Evolutionary conservation across 331 rosid species (phyloP), one percentile per base, ranked within the genome.

Genomic region (Ulmus americana): DNA sequence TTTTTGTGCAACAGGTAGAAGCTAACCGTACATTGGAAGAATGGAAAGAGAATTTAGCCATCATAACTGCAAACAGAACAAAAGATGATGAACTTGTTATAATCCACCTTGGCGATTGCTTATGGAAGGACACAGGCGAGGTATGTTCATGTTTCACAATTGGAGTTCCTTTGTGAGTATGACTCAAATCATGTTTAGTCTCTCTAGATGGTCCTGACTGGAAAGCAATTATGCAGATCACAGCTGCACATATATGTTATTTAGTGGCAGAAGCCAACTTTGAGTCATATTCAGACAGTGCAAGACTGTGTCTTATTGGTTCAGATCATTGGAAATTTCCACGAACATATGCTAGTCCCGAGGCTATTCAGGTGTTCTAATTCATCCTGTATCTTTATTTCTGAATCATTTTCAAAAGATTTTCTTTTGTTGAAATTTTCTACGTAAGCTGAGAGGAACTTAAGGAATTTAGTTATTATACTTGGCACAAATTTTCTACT

Each of bases 241-340:
- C 84, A 65, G 96, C 92, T 58, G 96, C 97, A 52, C 97, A 91
- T 82, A 91, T 91, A 53, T 91, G 97, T 87, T 91, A 91, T 80
- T 71, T 91, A 69, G 85, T 91, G 68, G 96, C 97, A 1, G 96
- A 91, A 78, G 92, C 92, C 64, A 88, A 83, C 69, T 91, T 91
- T 5, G 96, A 88, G 76, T 65, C 88, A 57, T 88, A 86, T 77
- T 91, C 97, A 10, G 96, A 91, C 73, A 85, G 76, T 76, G 92
- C 97, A 45, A 86, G 97, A 63, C 75, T 88, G 7, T 91, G 97
- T 78, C 83, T 91, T 20, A 73, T 91, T 74, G 97, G 97, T 71
- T 88, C 92, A 70, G 97, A 91, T 82, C 97, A 91, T 82, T 91
- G 84, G 96, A 86, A 80, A 69, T 80, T 58, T 62, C 96, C 97